A percentile compares a stretch with the other conserved stretches of the same genome.
Evolutionary conservation across 2,329 filamentous ascomycete species (phyloP).

Genomic region (Thelonectria olida): DNA sequence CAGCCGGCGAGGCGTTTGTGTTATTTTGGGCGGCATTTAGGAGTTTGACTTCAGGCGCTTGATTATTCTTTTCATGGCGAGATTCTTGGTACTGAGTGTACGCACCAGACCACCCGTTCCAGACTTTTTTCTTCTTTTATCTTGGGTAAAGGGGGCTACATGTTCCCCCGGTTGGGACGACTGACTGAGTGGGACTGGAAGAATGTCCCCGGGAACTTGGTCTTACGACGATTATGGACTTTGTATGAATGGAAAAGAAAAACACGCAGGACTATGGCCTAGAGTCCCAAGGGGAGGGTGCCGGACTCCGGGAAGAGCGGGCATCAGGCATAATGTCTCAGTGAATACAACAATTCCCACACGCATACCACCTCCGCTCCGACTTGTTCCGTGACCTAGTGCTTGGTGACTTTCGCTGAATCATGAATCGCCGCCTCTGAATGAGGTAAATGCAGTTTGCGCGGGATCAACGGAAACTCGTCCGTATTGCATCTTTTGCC

Average conservation of each 20-base stretch:
- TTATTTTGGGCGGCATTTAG: constrained; percentile 16
- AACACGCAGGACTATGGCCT: constrained; percentile 25
- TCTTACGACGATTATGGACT: constrained; percentile 36
- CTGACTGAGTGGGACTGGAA: constrained; percentile 22
- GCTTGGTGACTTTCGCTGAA: too few species aligned
- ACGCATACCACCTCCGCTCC: too few species aligned
- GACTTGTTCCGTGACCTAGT: too few species aligned
- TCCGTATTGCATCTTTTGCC: not conserved
- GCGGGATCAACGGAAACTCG: not conserved
- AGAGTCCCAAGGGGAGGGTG: constrained; percentile 28
- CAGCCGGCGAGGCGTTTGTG: constrained; percentile 36
- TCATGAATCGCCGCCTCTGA: too few species aligned
- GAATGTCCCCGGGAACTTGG: constrained; percentile 20
- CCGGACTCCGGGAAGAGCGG: constrained; percentile 11
- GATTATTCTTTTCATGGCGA: constrained; percentile 27
- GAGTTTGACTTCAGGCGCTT: constrained; percentile 15
- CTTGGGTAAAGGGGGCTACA: constrained; percentile 27
- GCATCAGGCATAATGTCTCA: constrained; percentile 38
- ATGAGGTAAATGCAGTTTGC: not conserved
- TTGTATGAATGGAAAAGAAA: constrained; percentile 27
- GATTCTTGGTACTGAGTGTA: constrained; percentile 39
- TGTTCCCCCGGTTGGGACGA: constrained; percentile 24
- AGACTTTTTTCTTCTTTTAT: constrained; percentile 5
- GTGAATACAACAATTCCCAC: constrained; percentile 14
- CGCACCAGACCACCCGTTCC: constrained; percentile 30